Evolutionary conservation across 139 green algal genomes (phyloP), one percentile per base, ranked within the genome.

Genomic region (Chlamydomonas eustigma): DNA sequence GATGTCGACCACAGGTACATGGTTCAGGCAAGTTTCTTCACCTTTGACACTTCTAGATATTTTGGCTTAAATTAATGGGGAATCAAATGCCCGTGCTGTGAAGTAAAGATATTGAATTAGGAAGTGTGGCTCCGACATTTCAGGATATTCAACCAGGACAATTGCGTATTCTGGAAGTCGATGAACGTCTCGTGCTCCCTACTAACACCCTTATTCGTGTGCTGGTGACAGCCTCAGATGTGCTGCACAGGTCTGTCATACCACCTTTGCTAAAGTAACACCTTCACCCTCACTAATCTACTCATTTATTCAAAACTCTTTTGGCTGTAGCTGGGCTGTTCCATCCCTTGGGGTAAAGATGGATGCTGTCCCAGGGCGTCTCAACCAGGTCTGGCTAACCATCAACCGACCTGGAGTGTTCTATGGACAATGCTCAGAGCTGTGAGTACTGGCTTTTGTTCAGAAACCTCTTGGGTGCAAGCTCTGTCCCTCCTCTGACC

Each of bases 341-440:
- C 87, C 87, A 12, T 79, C 77, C 1, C 82, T 91, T 73, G 87
- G 84, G 6, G 50, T 91, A 4, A 91, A 91, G 83, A 85, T 85
- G 37, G 87, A 91, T 37, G 84, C 84, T 37, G 78, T 92, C 36
- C 88, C 88, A 36, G 88, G 87, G 34, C 84, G 88, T 50, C 83
- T 92, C 64, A 92, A 90, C 78, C 87, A 92, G 76, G 73, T 85
- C 50, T 82, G 76, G 80, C 58, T 92, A 18, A 87, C 79, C 79
- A 90, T 91, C 77, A 85, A 92, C 78, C 81, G 86, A 50, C 75
- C 83, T 44, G 86, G 88, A 32, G 86, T 92, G 22, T 92, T 90
- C 80, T 91, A 92, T 72, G 88, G 88, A 38, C 88, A 92, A 74
- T 92, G 88, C 84, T 89, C 82, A 37, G 88, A 92, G 81, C 81